A percentile compares a stretch with the other conserved stretches of the same genome.
These are phyloP conservation scores for Pseudocercospora pini-densiflorae DNA, from an alignment of 2,329 filamentous ascomycete species.

Conservation along the genomic window DNA sequence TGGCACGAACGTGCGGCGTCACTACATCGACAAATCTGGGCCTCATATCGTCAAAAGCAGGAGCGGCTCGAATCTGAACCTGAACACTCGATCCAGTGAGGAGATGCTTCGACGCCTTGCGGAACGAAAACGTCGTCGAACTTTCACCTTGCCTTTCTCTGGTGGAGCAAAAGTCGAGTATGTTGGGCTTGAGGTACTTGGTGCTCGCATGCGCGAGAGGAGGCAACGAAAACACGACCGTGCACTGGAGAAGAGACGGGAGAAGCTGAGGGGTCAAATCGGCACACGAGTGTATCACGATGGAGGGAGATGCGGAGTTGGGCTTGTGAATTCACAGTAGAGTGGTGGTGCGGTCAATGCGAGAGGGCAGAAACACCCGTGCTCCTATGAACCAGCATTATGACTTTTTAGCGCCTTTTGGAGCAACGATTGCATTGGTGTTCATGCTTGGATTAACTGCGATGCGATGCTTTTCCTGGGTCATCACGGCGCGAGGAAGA, in stretches of 20 bases:
- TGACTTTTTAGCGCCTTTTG: not conserved
- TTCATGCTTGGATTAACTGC: not conserved
- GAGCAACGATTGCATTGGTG: not conserved
- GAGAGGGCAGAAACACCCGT: not conserved
- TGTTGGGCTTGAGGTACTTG: constrained; percentile 55
- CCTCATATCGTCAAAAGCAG: constrained; percentile 41
- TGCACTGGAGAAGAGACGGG: constrained; percentile 57
- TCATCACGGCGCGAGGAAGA: not conserved
- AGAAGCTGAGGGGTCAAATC: constrained; percentile 60
- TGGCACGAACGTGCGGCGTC: constrained; percentile 49
- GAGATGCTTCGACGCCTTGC: constrained; percentile 28
- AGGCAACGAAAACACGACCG: constrained; percentile 50
- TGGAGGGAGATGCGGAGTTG: not conserved
- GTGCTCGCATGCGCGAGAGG: constrained; percentile 51
- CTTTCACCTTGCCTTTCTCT: constrained; percentile 29
- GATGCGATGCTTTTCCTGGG: not conserved
- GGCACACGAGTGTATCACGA: constrained; percentile 25
- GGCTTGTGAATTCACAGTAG: not conserved
- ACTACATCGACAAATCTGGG: constrained; percentile 44
- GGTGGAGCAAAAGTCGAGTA: constrained; percentile 55
- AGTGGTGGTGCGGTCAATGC: not conserved
- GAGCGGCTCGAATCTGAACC: constrained; percentile 12
- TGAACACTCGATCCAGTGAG: constrained; percentile 26
- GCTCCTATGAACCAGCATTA: not conserved
- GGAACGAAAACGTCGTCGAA: constrained; percentile 18